Evolutionary conservation across 139 green algal species (phyloP), one percentile per base, ranked within the genome.

Genomic region (Eudorina sp.): DNA sequence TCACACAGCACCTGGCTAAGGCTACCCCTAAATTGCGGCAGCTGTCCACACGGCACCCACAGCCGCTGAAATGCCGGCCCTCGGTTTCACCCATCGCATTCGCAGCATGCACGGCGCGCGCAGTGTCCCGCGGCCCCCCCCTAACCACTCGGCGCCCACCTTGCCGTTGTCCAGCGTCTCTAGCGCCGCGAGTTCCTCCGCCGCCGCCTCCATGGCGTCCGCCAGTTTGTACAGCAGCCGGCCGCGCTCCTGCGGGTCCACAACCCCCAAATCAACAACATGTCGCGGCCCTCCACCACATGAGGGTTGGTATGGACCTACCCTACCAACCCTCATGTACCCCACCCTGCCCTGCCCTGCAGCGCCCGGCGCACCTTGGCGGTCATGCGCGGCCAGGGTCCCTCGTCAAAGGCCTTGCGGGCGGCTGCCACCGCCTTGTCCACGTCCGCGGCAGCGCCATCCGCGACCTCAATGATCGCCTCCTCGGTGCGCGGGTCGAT

Each of bases 141-240:
- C n/a, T n/a, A n/a, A n/a, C n/a, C n/a, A n/a, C n/a, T n/a, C n/a
- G n/a, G n/a, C n/a, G n/a, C 93, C 45, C 38, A 93, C 92, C 90
- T 97, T 97, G 75, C 94, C 94, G 36, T 95, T 97, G 91, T 97
- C 94, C 86, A 96, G 89, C 0, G 91, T 90, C 86, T 96, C 94
- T 51, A 97, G 87, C 66, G 81, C 64, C 9, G 91, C 88, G 77
- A 97, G 75, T 88, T 97, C 89, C 25, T 95, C 90, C 4, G 64
- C 38, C 55, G 92, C 53, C 21, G 85, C 78, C 91, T 97, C 94
- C 68, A 97, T 86, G 21, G 96, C 82, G 66, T 96, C 94, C 6
- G 94, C 94, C 58, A 96, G 88, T 60, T 89, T 92, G 87, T 92
- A 90, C 75, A 97, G 76, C 55, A 97, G 78, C 36, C 89, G 80